Evolutionary conservation across 164 flowering plant species (phyloP), one percentile per base, ranked within the genome.

Genomic region (Akebia trifoliata): DNA sequence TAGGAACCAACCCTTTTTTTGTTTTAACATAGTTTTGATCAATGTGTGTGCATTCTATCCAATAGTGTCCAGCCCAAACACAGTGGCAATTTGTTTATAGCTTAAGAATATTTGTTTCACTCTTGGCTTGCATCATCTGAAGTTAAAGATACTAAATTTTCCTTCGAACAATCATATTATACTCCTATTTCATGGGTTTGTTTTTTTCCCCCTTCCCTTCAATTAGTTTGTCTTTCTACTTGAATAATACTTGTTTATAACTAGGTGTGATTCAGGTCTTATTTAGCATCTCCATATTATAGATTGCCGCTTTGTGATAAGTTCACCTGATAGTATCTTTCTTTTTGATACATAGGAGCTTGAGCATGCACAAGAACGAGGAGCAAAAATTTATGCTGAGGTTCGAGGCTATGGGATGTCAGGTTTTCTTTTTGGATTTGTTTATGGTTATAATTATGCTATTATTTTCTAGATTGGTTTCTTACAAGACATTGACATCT

Each of bases 371-470:
- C 75, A 69, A 59, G 66, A 74, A 34, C 76, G 99, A 45, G 95
- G 95, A 62, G 97, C 97, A 53, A 86, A 81, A 69, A 74, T 87
- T 25, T 93, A 93, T 74, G 96, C 99, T 1, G 96, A 93, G 74
- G 52, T 94, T 69, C 80, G 93, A 50, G 99, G 99, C 44, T 93
- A 87, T 79, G 99, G 99, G 63, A 87, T 81, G 89, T 93, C 99
- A 87, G 97, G 97, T 91, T 49, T 44, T 42, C 59, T 57, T 53
- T 54, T n/a, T n/a, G n/a, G n/a, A n/a, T n/a, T 26, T 47, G 40
- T 31, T 46, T 44, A 15, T 38, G 37, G 61, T 55, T 34, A 17
- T 46, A 26, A 14, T 40, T n/a, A 4, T 44, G 45, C 37, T 62
- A 20, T 32, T 40, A 14, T 45, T 59, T 7, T 57, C 31, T 56